A percentile compares a stretch with the other conserved stretches of the same genome.
These are phyloP conservation scores for Apiotrichum montevideense DNA, from an alignment of 1,284 basidiomycete species.

Conservation along the genomic window DNA sequence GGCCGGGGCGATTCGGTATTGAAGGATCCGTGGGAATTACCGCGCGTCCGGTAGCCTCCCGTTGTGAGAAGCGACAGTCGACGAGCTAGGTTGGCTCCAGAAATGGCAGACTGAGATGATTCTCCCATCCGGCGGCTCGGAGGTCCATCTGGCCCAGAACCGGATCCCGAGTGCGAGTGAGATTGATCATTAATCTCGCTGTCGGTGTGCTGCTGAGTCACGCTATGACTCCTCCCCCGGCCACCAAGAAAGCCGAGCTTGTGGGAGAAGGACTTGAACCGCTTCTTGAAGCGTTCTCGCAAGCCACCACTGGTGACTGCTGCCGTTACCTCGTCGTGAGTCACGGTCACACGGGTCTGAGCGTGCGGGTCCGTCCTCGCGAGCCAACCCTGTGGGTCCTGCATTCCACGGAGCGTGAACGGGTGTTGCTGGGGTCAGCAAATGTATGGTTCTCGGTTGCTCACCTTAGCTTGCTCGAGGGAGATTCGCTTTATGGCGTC, in stretches of 20 bases:
- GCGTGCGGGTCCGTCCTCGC: conserved; percentile 62
- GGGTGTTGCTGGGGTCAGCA: conserved; percentile 48
- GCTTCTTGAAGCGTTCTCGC: conserved; percentile 35
- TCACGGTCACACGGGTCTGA: conserved; percentile 60
- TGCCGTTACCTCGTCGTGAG: conserved; percentile 70
- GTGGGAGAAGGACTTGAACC: conserved; percentile 33
- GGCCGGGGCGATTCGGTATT: conserved; percentile 15
- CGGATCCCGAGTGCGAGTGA: not conserved
- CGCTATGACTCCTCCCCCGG: conserved; percentile 29
- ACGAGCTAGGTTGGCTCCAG: conserved; percentile 6
- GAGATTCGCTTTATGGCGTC: conserved; percentile 71
- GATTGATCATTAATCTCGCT: conserved; percentile 19
- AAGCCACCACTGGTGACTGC: conserved; percentile 54
- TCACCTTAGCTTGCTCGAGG: conserved; percentile 67
- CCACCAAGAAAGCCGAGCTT: conserved; percentile 29
- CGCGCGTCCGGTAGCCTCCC: not conserved
- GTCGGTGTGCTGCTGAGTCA: conserved; percentile 14
- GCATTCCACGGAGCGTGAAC: conserved; percentile 73
- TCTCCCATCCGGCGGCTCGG: conserved; percentile 4
- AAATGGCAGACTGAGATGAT: not conserved
- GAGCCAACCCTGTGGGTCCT: conserved; percentile 71
- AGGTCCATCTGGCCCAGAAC: conserved; percentile 1
- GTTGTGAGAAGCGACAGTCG: conserved; percentile 7
- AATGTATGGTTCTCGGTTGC: conserved; percentile 19
- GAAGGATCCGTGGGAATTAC: not conserved